Conservation (phyloP, 192 early-diverging fungal genomes). For the Spizellomyces sp. region DNA sequence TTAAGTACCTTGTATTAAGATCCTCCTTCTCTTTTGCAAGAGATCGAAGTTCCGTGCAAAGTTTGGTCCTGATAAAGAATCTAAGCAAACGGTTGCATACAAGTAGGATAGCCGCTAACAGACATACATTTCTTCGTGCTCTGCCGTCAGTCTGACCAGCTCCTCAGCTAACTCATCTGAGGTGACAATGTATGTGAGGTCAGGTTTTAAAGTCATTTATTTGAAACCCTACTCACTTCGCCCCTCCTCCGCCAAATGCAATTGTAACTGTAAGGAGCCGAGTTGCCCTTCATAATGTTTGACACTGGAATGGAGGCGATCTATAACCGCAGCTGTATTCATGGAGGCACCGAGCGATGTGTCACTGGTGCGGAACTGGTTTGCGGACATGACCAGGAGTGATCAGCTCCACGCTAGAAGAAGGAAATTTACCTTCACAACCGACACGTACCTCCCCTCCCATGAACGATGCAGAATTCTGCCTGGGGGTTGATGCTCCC, state of each 20-base stretch:
- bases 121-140: constrained; percentile 65
- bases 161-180: constrained; percentile 73
- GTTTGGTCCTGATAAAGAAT: constrained; percentile 3
- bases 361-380: too few species aligned
- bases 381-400: too few species aligned
- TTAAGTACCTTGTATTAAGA: constrained; percentile 56
- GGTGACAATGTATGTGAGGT: neutral
- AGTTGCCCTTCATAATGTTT: constrained; percentile 71
- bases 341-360: neutral
- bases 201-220: neutral
- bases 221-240: constrained; percentile 43
- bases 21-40: constrained; percentile 56
- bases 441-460: too few species aligned
- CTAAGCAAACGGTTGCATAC: too few species aligned
- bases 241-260: constrained; percentile 61
- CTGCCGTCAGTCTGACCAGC: constrained; percentile 66
- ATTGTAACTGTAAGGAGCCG: constrained; percentile 63
- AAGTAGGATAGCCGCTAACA: neutral
- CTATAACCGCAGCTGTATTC: constrained; percentile 52
- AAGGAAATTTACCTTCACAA: too few species aligned
- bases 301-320: constrained; percentile 60
- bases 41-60: constrained; percentile 2
- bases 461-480: too few species aligned
- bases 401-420: too few species aligned
- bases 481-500: too few species aligned